Percentiles rank a stretch among this genome's conserved stretches.
These are phyloP conservation scores for Cryphonectria parasitica DNA, from an alignment of 2,329 filamentous ascomycete genomes.

Conservation along the genomic window DNA sequence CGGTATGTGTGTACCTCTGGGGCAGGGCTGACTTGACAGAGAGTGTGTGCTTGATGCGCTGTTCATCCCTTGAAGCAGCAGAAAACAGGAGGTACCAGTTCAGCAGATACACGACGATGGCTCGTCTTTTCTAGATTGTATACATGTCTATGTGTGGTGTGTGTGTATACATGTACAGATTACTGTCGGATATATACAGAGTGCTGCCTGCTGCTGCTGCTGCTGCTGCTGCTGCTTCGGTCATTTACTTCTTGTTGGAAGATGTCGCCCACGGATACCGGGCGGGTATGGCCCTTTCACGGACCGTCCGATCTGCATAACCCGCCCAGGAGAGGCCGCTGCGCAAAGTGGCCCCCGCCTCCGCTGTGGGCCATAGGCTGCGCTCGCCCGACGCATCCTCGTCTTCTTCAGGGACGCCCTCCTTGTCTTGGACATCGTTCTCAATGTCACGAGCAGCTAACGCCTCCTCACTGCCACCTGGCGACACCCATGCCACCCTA, in stretches of 20 bases:
- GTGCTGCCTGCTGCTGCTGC: not conserved
- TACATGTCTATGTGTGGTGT: not conserved
- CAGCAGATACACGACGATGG: not conserved
- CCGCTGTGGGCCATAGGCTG: conserved; percentile 11
- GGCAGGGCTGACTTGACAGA: not conserved
- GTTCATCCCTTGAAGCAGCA: not conserved
- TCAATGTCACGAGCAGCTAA: not conserved
- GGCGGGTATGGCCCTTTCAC: not conserved
- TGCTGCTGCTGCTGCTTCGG: not conserved
- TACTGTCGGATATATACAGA: not conserved
- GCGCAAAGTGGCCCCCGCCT: not conserved
- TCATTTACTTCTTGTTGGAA: conserved; percentile 1
- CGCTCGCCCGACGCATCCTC: conserved; percentile 4
- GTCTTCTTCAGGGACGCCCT: not conserved
- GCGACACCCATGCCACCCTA: not conserved
- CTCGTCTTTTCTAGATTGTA: not conserved
- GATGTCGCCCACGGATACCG: not conserved
- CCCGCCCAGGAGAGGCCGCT: not conserved
- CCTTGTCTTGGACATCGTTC: not conserved
- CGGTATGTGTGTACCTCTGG: not conserved
- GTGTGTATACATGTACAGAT: not conserved
- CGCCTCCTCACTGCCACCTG: not conserved
- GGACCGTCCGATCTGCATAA: not conserved
- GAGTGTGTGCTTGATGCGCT: not conserved
- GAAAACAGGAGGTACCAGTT: not conserved